phyloP scores from a whole-genome alignment of 495 filamentous ascomycete species.

The Neurospora cerealis region DNA sequence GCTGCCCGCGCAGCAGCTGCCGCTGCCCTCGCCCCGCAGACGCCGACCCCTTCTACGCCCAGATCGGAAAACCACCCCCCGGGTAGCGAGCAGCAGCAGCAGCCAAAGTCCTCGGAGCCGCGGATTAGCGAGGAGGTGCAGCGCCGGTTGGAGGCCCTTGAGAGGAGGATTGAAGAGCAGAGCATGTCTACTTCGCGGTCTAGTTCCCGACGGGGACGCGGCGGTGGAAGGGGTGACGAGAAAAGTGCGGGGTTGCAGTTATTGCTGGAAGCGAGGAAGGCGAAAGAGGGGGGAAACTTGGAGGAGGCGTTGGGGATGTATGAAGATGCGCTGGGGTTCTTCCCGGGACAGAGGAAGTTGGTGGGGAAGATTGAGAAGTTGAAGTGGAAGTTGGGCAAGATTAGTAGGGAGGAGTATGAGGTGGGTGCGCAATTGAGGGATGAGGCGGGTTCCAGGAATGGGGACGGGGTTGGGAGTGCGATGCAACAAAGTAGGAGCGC shows the following conservation, averaged over 20 bases:
- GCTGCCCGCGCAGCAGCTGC: conserved; percentile 52
- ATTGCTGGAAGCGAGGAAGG: conserved; percentile 84
- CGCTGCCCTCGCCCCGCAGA: conserved; percentile 2
- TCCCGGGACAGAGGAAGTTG: conserved; percentile 79
- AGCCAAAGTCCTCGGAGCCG: conserved; percentile 16
- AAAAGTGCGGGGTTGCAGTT: conserved; percentile 70
- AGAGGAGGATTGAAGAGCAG: conserved; percentile 61
- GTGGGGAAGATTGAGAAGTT: conserved; percentile 63
- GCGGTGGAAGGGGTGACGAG: conserved; percentile 25
- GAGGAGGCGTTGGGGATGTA: conserved; percentile 76
- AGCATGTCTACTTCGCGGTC: neutral
- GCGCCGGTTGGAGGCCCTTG: conserved; percentile 69
- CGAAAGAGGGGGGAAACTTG: conserved; percentile 73
- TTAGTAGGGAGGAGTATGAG: neutral
- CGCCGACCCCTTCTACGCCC: neutral
- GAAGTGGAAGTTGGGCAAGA: conserved; percentile 46
- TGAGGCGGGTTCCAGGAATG: neutral
- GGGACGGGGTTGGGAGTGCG: neutral
- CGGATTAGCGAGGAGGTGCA: conserved; percentile 68
- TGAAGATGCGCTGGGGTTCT: conserved; percentile 70
- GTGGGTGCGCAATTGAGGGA: neutral
- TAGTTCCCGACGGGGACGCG: conserved; percentile 23
- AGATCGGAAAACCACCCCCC: conserved; percentile 14
- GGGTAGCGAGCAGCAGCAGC: conserved; percentile 9
- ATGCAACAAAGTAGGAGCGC: neutral